A percentile compares a stretch with the other conserved stretches of the same genome.
These are phyloP conservation scores for Paxillus involutus DNA, from an alignment of 768 basidiomycete genomes.

Conservation along the genomic window DNA sequence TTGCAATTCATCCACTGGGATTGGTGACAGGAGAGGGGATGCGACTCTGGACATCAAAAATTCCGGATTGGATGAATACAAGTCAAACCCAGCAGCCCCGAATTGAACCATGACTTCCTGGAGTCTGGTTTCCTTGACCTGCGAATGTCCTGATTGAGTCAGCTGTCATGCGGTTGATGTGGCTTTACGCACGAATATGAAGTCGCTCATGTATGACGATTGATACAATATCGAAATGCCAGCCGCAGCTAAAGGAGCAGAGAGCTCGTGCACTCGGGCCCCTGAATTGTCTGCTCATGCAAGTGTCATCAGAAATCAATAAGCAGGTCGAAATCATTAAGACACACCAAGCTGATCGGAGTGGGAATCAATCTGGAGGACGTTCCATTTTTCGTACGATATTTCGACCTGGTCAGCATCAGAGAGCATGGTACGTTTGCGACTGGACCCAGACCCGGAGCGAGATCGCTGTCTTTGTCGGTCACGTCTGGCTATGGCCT, in stretches of 20 bases:
- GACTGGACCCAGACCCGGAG: conserved; percentile 36
- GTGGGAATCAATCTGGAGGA: conserved; percentile 80
- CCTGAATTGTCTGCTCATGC: conserved; percentile 57
- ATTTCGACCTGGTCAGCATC: conserved; percentile 59
- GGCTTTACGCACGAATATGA: conserved; percentile 62
- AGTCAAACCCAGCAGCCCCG: conserved; percentile 63
- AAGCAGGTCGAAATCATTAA: not conserved
- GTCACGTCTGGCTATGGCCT: conserved; percentile 58
- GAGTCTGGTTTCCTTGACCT: conserved; percentile 70
- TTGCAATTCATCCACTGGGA: conserved; percentile 29
- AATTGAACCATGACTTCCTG: conserved; percentile 60
- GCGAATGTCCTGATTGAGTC: conserved; percentile 4
- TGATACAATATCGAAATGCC: conserved; percentile 83
- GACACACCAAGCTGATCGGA: conserved; percentile 63
- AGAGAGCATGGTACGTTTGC: conserved; percentile 19
- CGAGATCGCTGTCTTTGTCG: conserved; percentile 44
- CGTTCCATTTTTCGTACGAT: conserved; percentile 74
- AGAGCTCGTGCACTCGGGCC: conserved; percentile 72
- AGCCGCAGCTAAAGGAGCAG: conserved; percentile 71
- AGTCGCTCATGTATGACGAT: conserved; percentile 81
- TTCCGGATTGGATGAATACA: conserved; percentile 51
- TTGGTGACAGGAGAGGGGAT: conserved; percentile 33
- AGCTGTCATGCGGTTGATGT: not conserved
- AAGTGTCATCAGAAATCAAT: conserved; percentile 5
- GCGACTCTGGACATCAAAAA: conserved; percentile 29